These are phyloP conservation scores for Nitzschia sp. DNA, from an alignment of 108 stramenopile species.

Conservation along the genomic window DNA sequence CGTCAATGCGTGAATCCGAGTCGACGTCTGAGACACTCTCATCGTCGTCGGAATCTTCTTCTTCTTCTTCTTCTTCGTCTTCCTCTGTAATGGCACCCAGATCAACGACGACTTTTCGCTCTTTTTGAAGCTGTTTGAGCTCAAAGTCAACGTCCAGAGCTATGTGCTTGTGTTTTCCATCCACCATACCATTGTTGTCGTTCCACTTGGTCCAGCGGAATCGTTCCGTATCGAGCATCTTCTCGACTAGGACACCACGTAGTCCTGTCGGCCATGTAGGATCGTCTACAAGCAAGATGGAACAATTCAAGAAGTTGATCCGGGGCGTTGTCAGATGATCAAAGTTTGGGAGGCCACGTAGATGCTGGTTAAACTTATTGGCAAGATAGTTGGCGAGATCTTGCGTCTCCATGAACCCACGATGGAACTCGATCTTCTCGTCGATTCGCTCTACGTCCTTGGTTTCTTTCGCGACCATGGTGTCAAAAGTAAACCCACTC, in stretches of 20 bases:
- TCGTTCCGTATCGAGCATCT: conserved; percentile 47
- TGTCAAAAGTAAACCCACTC: conserved; percentile 32
- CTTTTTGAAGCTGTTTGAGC: conserved; percentile 8
- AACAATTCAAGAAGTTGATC: conserved; percentile 46
- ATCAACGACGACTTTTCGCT: not conserved
- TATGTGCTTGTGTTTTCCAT: conserved; percentile 13
- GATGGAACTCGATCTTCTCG: conserved; percentile 44
- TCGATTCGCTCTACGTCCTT: conserved; percentile 35
- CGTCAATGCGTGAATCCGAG: not conserved
- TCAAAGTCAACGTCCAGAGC: conserved; percentile 24
- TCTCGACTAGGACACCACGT: conserved; percentile 59
- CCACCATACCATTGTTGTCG: conserved; percentile 37
- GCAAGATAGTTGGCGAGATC: conserved; percentile 50
- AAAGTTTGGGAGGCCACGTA: conserved; percentile 36
- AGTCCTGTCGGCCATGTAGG: conserved; percentile 25
- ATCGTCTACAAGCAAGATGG: conserved; percentile 50
- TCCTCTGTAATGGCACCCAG: not conserved
- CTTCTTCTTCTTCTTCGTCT: too few species aligned
- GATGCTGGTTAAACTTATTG: conserved; percentile 40
- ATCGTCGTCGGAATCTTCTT: conserved; percentile 47
- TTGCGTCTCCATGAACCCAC: conserved; percentile 48
- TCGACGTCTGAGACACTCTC: not conserved
- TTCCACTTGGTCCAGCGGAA: conserved; percentile 63
- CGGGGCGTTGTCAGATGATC: conserved; percentile 30
- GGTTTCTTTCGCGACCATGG: conserved; percentile 60